Evolutionary conservation across 768 basidiomycete genomes (phyloP).

Genomic region (Dentipellis fragilis): DNA sequence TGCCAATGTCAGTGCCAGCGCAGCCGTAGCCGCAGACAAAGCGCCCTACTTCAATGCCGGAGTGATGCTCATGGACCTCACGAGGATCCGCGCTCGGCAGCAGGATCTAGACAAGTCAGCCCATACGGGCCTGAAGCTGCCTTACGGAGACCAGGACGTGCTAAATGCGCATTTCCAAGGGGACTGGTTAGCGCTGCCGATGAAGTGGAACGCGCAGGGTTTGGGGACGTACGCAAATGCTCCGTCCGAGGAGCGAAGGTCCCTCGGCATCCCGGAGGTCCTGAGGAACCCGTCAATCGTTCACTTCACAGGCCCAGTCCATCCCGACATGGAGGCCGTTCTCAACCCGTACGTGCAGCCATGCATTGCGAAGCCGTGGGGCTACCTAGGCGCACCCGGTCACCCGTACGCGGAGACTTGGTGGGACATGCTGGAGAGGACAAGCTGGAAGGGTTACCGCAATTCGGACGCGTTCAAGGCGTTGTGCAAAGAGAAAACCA

Average conservation of each 20-base stretch:
- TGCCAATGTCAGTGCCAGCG: no score
- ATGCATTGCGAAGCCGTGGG: slow-evolving; percentile 47
- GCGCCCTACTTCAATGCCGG: slow-evolving; percentile 46
- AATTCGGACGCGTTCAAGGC: background rate
- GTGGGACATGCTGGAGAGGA: slow-evolving; percentile 33
- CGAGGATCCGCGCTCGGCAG: slow-evolving; percentile 22
- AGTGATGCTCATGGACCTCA: slow-evolving; percentile 41
- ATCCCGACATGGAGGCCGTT: slow-evolving; percentile 34
- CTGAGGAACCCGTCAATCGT: slow-evolving; percentile 37
- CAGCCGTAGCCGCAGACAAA: slow-evolving; percentile 14
- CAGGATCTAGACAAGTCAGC: slow-evolving; percentile 16
- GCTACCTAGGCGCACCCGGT: slow-evolving; percentile 40
- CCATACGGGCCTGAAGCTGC: slow-evolving; percentile 17
- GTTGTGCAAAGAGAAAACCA: background rate
- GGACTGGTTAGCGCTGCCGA: slow-evolving; percentile 31
- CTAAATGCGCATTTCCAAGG: slow-evolving; percentile 36
- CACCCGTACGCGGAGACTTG: slow-evolving; percentile 40
- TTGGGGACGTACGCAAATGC: slow-evolving; percentile 40
- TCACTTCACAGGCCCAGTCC: slow-evolving; percentile 49
- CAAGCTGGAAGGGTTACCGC: slow-evolving; percentile 27
- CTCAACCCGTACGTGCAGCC: slow-evolving; percentile 45
- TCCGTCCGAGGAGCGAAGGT: slow-evolving; percentile 25
- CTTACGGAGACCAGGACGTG: slow-evolving; percentile 39
- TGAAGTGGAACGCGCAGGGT: slow-evolving; percentile 48
- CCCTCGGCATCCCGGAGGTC: slow-evolving; percentile 19